Conservation (phyloP, 441 rosid species). For the California macrophylla region DNA sequence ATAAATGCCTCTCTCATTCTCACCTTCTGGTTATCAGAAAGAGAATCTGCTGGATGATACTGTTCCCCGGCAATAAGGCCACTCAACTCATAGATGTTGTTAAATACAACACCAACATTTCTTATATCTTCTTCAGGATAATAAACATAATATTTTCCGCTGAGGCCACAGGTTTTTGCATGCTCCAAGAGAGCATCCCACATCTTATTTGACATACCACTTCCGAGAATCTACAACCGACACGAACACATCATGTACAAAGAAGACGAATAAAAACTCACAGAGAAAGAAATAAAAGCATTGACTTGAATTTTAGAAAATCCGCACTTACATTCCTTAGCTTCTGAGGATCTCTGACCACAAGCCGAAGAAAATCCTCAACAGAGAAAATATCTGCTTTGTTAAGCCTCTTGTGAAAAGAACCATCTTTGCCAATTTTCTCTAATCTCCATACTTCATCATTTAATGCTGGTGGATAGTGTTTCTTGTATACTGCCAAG, state of each 20-base stretch:
- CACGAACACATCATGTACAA: background rate
- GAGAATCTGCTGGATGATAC: conserved; percentile 13
- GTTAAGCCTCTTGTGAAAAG: conserved; percentile 81
- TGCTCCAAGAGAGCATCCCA: conserved; percentile 94
- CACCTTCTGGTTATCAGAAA: conserved; percentile 53
- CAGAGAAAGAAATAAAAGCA: background rate
- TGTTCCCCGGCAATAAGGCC: conserved; percentile 87
- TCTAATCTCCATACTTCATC: conserved; percentile 98
- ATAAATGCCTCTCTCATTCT: conserved; percentile 10
- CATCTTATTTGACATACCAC: conserved; percentile 98
- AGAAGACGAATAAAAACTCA: background rate
- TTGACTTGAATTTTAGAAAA: conserved; percentile 7
- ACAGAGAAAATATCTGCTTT: conserved; percentile 37
- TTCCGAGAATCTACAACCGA: conserved; percentile 68
- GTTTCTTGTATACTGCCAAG: conserved; percentile 89
- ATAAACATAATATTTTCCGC: conserved; percentile 71
- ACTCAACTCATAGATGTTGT: conserved; percentile 67
- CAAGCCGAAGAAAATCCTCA: conserved; percentile 69
- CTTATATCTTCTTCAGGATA: conserved; percentile 63
- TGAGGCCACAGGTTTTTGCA: conserved; percentile 79
- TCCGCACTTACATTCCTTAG: conserved; percentile 57
- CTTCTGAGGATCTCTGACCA: conserved; percentile 57
- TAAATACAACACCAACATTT: conserved; percentile 67
- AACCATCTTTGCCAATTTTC: conserved; percentile 96
- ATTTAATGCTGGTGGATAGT: conserved; percentile 77